phyloP scores from a whole-genome alignment of 495 filamentous ascomycete species.

The Neurospora hispaniola region DNA sequence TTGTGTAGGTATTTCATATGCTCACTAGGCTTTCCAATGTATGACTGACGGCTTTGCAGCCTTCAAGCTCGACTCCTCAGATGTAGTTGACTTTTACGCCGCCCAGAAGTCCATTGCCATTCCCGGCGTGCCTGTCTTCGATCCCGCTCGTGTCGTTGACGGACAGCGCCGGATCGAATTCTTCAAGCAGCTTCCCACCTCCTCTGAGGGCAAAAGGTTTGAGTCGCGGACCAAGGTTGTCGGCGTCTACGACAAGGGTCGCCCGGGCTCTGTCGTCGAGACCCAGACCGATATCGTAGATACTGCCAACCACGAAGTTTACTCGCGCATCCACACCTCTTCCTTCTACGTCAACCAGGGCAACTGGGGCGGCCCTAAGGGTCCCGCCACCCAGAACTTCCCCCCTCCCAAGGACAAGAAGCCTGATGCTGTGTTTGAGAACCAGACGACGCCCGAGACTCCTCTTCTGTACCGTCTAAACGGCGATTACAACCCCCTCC shows the following conservation, averaged over 20 bases:
- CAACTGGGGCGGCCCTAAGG: constrained; percentile 85
- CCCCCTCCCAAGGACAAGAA: constrained; percentile 58
- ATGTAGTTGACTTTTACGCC: constrained; percentile 82
- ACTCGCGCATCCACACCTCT: constrained; percentile 53
- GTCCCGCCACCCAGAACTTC: constrained; percentile 63
- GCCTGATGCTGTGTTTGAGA: constrained; percentile 62
- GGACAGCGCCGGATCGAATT: constrained; percentile 74
- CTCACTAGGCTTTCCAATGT: background rate
- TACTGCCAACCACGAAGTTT: constrained; percentile 56
- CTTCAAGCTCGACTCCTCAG: constrained; percentile 68
- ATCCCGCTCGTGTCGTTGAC: constrained; percentile 64
- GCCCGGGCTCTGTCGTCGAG: constrained; percentile 71
- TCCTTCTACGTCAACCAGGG: constrained; percentile 79
- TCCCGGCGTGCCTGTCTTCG: constrained; percentile 68
- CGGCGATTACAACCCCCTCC: constrained; percentile 86
- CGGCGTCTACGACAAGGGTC: constrained; percentile 88
- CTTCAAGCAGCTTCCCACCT: constrained; percentile 64
- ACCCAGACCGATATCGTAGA: constrained; percentile 71
- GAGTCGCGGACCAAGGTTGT: constrained; percentile 71
- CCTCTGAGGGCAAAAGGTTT: constrained; percentile 60
- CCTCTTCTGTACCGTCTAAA: constrained; percentile 74
- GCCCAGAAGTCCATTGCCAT: constrained; percentile 48
- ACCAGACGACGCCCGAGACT: constrained; percentile 57
- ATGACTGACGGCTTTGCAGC: constrained; percentile 31
- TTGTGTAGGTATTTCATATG: constrained; percentile 45